Base-by-base conservation (phyloP, 495 filamentous ascomycete species). In the Neurospora tetraspora region DNA sequence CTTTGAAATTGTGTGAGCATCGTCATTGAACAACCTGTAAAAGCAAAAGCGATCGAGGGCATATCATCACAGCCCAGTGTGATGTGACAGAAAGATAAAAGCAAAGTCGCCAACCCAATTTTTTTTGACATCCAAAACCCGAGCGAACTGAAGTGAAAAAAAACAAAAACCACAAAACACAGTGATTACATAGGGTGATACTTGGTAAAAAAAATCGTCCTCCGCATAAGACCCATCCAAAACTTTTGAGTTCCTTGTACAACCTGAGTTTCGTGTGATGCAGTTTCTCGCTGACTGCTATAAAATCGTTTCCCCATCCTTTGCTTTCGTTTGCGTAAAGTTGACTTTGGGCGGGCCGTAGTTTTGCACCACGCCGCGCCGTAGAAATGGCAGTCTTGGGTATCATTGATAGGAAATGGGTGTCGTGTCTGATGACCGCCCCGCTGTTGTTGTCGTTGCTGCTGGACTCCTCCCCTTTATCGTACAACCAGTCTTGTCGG, bases 381-480 rank as follows among this genome's bases (percentile, higher is more conserved):
- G 53, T 34, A 2, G 7, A 65, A 65, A 65, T 65, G 53, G 14
- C 53, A 18, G 53, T 34, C 27, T 65, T 65, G 53, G 53, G 53
- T 65, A 65, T 65, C 53, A 36, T 65, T 34, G 53, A 65, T 65
- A 34, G 23, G 12, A 8, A 65, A 65, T 65, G 53, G 53, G 53
- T 34, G 27, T 65, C 53, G 27, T 5, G 27, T 65, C 53, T 65
- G 53, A 65, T 34, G 27, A 65, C 53, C 27, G 53, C 53, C 47
- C 53, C 27, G 53, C 27, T 65, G 53, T 18, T 59, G 23, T 61
- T 31, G 53, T 16, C 53, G 53, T 61, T 71, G 68, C 39, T 65
- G 61, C 69, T 75, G 78, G 74, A 80, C 72, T 77, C 74, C 72
- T 79, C 76, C 78, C 74, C 75, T 72, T 72, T 71, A 71, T 81